These are phyloP conservation scores for Fragilariopsis cylindrus DNA, from an alignment of 108 stramenopile genomes.

Conservation along the genomic window DNA sequence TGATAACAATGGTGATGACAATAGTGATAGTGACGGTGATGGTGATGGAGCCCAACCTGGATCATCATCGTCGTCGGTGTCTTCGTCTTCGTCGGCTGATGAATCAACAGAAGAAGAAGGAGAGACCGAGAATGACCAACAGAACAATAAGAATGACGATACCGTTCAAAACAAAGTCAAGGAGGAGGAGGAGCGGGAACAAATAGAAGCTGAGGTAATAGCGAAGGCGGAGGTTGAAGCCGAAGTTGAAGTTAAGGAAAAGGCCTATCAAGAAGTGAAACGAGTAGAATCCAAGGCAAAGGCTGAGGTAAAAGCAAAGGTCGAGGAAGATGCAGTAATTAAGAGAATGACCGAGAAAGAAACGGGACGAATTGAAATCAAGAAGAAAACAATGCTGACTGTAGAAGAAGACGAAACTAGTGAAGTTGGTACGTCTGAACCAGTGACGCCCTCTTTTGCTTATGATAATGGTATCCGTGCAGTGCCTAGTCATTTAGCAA, in stretches of 20 bases:
- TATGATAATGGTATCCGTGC: neutral
- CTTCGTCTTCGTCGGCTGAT: neutral
- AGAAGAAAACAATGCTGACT: neutral
- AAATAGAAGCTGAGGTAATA: neutral
- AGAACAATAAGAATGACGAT: neutral
- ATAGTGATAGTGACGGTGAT: neutral
- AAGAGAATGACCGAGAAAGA: neutral
- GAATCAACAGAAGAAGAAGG: neutral
- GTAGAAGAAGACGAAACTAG: neutral
- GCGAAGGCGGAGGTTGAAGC: neutral
- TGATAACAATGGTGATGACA: neutral
- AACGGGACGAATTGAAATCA: neutral
- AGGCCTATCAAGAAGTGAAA: conserved; percentile 8
- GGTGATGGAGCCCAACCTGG: neutral
- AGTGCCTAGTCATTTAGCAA: neutral
- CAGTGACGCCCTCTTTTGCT: neutral
- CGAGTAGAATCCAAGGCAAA: neutral
- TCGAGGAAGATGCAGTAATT: neutral
- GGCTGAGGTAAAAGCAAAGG: conserved; percentile 1
- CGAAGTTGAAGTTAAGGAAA: neutral
- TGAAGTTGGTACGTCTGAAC: no score
- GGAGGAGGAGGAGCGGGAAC: neutral
- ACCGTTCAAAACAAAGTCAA: neutral
- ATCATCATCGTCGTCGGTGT: neutral
- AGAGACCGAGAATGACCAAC: neutral